Evolutionary conservation across 1,284 basidiomycete genomes (phyloP).

Genomic region (Pseudozyma thailandica): DNA sequence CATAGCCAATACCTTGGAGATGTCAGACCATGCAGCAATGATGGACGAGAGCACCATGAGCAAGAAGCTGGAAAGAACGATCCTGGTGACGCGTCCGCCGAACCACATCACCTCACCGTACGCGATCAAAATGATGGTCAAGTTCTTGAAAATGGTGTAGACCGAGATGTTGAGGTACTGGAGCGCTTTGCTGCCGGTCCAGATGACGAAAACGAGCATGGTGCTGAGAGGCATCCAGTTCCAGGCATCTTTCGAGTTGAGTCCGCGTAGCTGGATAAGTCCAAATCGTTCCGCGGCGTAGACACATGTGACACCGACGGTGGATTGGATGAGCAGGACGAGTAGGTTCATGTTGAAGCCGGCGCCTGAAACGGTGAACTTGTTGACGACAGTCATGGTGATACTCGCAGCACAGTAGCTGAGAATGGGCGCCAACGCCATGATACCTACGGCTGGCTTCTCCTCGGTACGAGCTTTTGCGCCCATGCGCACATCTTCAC

Average conservation of each 20-base stretch:
- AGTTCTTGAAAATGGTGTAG: slow-evolving; percentile 94
- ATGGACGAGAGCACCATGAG: slow-evolving; percentile 97
- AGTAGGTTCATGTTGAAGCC: slow-evolving; percentile 98
- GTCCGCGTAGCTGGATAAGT: slow-evolving; percentile 88
- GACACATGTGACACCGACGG: slow-evolving; percentile 80
- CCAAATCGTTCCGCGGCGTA: slow-evolving; percentile 78
- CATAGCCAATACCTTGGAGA: slow-evolving; percentile 72
- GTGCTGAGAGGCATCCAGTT: slow-evolving; percentile 94
- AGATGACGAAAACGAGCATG: slow-evolving; percentile 92
- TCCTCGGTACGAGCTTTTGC: slow-evolving; percentile 42
- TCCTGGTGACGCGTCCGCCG: slow-evolving; percentile 84
- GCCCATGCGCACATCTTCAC: slow-evolving; percentile 49
- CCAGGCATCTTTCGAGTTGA: slow-evolving; percentile 85
- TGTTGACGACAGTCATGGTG: slow-evolving; percentile 97
- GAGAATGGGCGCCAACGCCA: slow-evolving; percentile 78
- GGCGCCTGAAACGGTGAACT: slow-evolving; percentile 94
- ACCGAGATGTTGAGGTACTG: slow-evolving; percentile 68
- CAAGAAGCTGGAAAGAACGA: slow-evolving; percentile 88
- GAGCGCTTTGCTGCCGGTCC: slow-evolving; percentile 96
- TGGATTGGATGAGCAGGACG: slow-evolving; percentile 88
- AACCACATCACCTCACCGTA: slow-evolving; percentile 99
- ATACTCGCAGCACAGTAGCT: slow-evolving; percentile 95
- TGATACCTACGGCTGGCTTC: slow-evolving; percentile 39
- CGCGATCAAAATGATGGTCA: slow-evolving; percentile 98
- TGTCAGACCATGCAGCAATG: slow-evolving; percentile 94